Percentiles rank a stretch among this genome's conserved stretches.
phyloP scores from a whole-genome alignment of 768 basidiomycete species.

The Pleurotus citrinopileatus region DNA sequence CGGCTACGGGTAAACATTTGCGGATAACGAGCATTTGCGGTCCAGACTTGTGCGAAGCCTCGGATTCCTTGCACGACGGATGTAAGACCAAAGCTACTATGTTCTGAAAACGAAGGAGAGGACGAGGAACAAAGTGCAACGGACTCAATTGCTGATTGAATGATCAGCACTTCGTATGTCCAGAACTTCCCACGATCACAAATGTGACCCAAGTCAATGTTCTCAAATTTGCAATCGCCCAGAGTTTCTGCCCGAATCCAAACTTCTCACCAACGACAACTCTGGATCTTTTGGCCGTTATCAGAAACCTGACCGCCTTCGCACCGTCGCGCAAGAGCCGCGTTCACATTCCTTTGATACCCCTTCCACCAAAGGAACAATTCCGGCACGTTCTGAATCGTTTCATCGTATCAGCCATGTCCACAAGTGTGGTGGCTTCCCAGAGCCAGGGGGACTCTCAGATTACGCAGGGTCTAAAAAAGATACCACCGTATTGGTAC shows the following conservation, averaged over 20 bases:
- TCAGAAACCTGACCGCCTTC: conserved; percentile 11
- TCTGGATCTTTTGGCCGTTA: neutral
- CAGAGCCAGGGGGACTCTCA: conserved; percentile 14
- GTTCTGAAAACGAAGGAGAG: neutral
- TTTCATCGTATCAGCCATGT: conserved; percentile 51
- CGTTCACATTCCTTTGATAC: conserved; percentile 41
- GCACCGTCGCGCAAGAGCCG: conserved; percentile 28
- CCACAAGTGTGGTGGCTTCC: conserved; percentile 29
- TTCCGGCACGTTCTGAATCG: conserved; percentile 55
- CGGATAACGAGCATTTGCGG: no score
- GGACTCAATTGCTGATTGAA: neutral
- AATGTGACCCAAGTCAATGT: neutral
- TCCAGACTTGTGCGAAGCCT: no score
- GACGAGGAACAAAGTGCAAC: neutral
- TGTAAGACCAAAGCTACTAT: no score
- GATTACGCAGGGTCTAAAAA: conserved; percentile 55
- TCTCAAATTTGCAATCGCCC: neutral
- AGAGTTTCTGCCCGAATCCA: no score
- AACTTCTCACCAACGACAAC: neutral
- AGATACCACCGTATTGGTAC: conserved; percentile 88
- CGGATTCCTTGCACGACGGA: no score
- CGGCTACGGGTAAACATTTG: no score
- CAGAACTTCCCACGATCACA: conserved; percentile 2
- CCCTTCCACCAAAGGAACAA: conserved; percentile 48
- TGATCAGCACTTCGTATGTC: neutral